Percentiles rank a stretch among this genome's conserved stretches.
Evolutionary conservation across 257 asterid species (phyloP).

Genomic region (Salvia splendens): DNA sequence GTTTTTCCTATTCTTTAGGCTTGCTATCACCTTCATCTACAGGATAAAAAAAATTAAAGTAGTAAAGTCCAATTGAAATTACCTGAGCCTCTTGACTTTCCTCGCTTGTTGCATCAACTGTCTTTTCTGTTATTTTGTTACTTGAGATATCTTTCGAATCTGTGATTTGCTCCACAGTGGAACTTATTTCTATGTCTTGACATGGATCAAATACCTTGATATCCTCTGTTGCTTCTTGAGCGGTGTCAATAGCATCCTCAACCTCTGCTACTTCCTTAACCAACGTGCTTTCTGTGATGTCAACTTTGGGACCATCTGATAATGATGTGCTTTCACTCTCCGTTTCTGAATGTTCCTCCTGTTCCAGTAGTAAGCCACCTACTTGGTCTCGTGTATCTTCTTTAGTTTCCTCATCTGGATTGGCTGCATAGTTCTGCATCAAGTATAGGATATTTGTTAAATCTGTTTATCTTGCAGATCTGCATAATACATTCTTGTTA

Average conservation of each 20-base stretch:
- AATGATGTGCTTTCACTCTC: constrained; percentile 25
- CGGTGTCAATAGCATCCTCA: constrained; percentile 25
- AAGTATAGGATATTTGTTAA: constrained; percentile 4
- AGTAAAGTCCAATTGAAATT: constrained; percentile 1
- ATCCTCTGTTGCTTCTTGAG: constrained; percentile 22
- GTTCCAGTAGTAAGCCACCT: constrained; percentile 25
- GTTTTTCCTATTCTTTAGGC: not conserved
- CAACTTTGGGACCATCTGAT: constrained; percentile 19
- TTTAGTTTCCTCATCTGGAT: constrained; percentile 19
- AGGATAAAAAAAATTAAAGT: constrained; percentile 4
- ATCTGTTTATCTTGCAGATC: constrained; percentile 8
- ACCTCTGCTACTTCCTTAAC: constrained; percentile 20
- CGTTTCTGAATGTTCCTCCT: constrained; percentile 15
- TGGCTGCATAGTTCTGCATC: constrained; percentile 26
- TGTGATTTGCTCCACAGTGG: constrained; percentile 27
- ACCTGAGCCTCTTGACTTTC: constrained; percentile 28
- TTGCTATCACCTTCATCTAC: constrained; percentile 1
- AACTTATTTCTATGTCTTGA: constrained; percentile 28
- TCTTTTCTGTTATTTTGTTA: constrained; percentile 25
- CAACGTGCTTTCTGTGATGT: constrained; percentile 19
- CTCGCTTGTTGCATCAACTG: constrained; percentile 28
- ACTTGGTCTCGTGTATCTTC: not conserved
- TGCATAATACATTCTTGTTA: not conserved
- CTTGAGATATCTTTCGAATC: constrained; percentile 31
- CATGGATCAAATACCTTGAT: constrained; percentile 21